Conservation (phyloP, 2,329 filamentous ascomycete genomes). For the Ceratocystiopsis sp. region DNA sequence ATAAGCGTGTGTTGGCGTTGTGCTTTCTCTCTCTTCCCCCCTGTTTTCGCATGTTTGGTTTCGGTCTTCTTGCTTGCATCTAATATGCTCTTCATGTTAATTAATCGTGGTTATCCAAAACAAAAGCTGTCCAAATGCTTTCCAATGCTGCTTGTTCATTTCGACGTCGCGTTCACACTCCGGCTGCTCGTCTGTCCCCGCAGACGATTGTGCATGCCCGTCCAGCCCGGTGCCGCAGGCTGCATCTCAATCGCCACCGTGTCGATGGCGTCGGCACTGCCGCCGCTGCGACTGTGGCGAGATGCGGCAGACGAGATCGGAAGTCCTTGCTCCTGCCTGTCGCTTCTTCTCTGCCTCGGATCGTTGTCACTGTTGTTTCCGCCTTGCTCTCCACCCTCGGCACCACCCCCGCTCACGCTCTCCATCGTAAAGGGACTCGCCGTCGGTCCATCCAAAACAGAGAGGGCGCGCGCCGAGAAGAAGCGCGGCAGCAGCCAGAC, state of each 20-base stretch:
- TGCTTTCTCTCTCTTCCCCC: not conserved
- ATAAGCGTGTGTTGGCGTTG: not conserved
- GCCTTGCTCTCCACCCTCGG: no score
- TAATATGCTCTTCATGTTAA: not conserved
- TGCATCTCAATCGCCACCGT: slow-evolving; percentile 2
- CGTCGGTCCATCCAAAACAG: slow-evolving; percentile 51
- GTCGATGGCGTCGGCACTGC: not conserved
- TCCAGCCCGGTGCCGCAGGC: not conserved
- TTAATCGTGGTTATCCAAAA: not conserved
- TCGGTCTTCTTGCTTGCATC: not conserved
- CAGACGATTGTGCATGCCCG: slow-evolving; percentile 6
- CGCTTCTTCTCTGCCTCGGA: no score
- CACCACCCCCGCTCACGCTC: slow-evolving; percentile 40
- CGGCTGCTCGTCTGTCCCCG: not conserved
- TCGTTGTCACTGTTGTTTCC: no score
- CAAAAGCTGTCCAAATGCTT: not conserved
- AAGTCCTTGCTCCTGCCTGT: no score
- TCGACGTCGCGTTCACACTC: not conserved
- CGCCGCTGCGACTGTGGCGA: not conserved
- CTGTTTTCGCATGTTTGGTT: not conserved
- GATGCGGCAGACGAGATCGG: no score
- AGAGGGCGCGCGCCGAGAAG: slow-evolving; percentile 44
- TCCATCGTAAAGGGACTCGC: slow-evolving; percentile 63
- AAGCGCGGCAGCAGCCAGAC: slow-evolving; percentile 44
- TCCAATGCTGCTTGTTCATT: not conserved